Percentiles rank a stretch among this genome's conserved stretches.
Conservation (phyloP, 73 alveolate genomes). For the Tetrahymena malaccensis region DNA sequence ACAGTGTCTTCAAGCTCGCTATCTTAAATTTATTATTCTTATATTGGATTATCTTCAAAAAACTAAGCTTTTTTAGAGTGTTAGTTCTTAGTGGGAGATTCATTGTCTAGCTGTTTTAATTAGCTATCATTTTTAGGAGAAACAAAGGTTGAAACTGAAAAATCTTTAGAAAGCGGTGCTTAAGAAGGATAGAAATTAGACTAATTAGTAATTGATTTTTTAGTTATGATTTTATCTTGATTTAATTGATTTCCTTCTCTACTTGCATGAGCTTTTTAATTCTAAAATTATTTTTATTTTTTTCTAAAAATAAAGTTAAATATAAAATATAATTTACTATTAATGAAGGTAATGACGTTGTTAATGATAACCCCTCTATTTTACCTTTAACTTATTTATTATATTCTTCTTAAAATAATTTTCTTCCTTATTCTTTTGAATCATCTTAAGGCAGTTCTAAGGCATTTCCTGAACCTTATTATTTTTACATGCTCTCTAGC, state of each 20-base stretch:
- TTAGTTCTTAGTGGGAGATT: neutral
- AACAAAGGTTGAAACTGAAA: neutral
- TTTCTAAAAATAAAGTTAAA: neutral
- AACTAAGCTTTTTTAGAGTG: neutral
- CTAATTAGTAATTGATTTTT: neutral
- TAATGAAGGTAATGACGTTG: neutral
- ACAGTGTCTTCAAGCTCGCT: neutral
- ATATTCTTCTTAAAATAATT: neutral
- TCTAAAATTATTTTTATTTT: neutral
- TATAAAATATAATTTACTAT: neutral
- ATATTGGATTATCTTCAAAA: neutral
- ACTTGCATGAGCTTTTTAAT: neutral
- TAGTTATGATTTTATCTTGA: neutral
- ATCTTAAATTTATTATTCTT: neutral
- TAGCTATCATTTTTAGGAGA: neutral
- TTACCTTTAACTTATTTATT: neutral
- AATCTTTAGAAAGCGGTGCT: neutral
- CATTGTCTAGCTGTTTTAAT: neutral
- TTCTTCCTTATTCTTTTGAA: neutral
- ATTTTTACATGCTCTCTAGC: neutral
- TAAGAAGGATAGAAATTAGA: neutral
- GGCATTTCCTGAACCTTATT: neutral
- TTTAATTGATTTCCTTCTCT: neutral
- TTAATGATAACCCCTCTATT: neutral
- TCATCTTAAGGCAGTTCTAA: neutral